Percentiles rank a stretch among this genome's conserved stretches.
Conservation (phyloP, 2,329 filamentous ascomycete genomes). For the Coleophoma cylindrospora region DNA sequence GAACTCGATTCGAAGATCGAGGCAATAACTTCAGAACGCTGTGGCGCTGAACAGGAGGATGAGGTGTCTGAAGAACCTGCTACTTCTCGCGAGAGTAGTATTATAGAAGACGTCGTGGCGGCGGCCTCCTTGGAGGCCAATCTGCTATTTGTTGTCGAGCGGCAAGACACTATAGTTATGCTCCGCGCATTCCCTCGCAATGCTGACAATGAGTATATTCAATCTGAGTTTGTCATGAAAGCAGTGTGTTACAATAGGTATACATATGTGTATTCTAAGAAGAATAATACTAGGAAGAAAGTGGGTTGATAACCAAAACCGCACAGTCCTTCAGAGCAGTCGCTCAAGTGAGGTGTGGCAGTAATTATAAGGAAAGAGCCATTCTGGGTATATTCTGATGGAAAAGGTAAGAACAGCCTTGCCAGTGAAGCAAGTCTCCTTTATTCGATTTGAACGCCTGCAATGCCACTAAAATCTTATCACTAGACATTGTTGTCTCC, state of each 20-base stretch:
- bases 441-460: conserved; percentile 3
- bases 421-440: conserved; percentile 9
- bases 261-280: too few species aligned
- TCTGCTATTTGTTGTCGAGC: conserved; percentile 14
- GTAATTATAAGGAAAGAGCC: conserved; percentile 7
- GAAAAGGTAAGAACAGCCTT: conserved; percentile 1
- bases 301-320: too few species aligned
- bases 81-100: conserved; percentile 38
- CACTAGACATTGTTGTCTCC: conserved; percentile 25
- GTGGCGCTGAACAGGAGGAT: neutral
- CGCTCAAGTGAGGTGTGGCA: too few species aligned
- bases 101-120: conserved; percentile 39
- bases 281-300: too few species aligned
- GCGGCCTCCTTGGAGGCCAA: conserved; percentile 16
- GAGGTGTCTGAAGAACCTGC: conserved; percentile 27
- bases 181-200: neutral
- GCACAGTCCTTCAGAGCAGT: too few species aligned
- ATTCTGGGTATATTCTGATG: conserved; percentile 9
- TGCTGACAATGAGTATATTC: too few species aligned
- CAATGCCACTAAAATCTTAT: conserved; percentile 4
- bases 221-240: too few species aligned
- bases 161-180: conserved; percentile 18
- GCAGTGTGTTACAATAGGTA: too few species aligned
- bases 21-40: conserved; percentile 10
- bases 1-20: conserved; percentile 22